A percentile compares a stretch with the other conserved stretches of the same genome.
Evolutionary conservation across 495 filamentous ascomycete genomes (phyloP).

Genomic region (Penicillium psychrofluorescens): DNA sequence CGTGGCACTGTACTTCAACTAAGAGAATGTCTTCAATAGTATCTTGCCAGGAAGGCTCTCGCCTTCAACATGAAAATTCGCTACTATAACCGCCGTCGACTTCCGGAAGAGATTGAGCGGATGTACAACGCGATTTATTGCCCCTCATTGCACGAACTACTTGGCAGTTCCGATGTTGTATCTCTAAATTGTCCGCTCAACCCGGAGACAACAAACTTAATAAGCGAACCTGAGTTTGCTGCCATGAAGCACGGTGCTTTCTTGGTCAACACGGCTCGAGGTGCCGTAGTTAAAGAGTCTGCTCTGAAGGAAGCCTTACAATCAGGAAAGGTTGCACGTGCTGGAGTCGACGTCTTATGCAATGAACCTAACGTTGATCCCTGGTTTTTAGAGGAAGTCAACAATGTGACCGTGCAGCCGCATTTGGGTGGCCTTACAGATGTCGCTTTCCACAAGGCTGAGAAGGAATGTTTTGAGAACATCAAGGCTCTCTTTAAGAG

Average conservation of each 20-base stretch:
- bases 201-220: slow-evolving; percentile 30
- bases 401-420: slow-evolving; percentile 14
- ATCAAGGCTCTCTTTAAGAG: slow-evolving; percentile 24
- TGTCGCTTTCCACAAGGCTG: slow-evolving; percentile 21
- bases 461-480: slow-evolving; percentile 35
- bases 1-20: too few species aligned
- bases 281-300: slow-evolving; percentile 53
- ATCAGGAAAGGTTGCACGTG: slow-evolving; percentile 38
- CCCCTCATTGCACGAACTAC: slow-evolving; percentile 22
- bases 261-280: slow-evolving; percentile 56
- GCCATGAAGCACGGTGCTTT: slow-evolving; percentile 56
- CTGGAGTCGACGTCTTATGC: slow-evolving; percentile 53
- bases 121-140: slow-evolving; percentile 8
- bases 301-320: slow-evolving; percentile 47
- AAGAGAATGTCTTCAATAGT: slow-evolving; percentile 3
- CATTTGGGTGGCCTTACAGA: slow-evolving; percentile 26
- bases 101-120: slow-evolving; percentile 29
- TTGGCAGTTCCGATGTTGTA: slow-evolving; percentile 51
- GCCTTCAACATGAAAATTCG: slow-evolving; percentile 49
- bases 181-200: slow-evolving; percentile 60
- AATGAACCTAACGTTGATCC: slow-evolving; percentile 48
- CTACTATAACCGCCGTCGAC: slow-evolving; percentile 48
- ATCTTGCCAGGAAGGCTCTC: slow-evolving; percentile 28
- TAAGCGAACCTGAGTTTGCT: slow-evolving; percentile 45
- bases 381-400: slow-evolving; percentile 5